Evolutionary conservation across 1,284 basidiomycete species (phyloP).

Genomic region (Microbotryum lychnidis-dioicae): DNA sequence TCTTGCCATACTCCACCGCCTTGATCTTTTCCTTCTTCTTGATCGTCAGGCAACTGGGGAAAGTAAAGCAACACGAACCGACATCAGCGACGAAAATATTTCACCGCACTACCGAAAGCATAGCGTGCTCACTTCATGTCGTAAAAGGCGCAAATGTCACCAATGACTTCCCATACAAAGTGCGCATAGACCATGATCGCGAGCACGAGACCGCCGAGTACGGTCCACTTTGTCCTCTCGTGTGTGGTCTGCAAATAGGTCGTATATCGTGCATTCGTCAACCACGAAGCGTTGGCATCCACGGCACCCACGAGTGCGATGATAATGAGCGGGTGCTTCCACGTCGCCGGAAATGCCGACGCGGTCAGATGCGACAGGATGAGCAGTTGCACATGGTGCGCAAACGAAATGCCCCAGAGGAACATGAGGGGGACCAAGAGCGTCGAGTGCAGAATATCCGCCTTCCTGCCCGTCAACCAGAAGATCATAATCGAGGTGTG

Average conservation of each 20-base stretch:
- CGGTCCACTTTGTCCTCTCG: conserved; percentile 10
- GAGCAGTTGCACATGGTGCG: conserved; percentile 69
- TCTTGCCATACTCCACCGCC: conserved; percentile 5
- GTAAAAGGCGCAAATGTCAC: conserved; percentile 33
- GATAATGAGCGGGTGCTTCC: conserved; percentile 68
- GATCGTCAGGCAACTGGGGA: conserved; percentile 30
- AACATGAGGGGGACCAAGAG: conserved; percentile 78
- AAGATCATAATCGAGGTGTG: conserved; percentile 61
- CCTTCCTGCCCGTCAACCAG: conserved; percentile 58
- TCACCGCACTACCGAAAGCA: neutral
- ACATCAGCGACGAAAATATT: neutral
- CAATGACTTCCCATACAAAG: conserved; percentile 34
- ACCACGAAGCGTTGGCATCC: conserved; percentile 65
- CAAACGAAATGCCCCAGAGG: conserved; percentile 59
- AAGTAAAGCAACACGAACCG: neutral
- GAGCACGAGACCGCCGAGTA: conserved; percentile 23
- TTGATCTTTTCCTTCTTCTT: conserved; percentile 13
- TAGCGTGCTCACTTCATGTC: conserved; percentile 33
- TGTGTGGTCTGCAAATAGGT: conserved; percentile 11
- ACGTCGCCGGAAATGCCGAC: conserved; percentile 58
- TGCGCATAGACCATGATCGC: conserved; percentile 29
- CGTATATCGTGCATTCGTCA: neutral
- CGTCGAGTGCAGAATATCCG: conserved; percentile 48
- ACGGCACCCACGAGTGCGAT: conserved; percentile 68
- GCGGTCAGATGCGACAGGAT: conserved; percentile 89